Evolutionary conservation across 371 early-diverging fungal genomes (phyloP), one percentile per base, ranked within the genome.

Genomic region (Mucor irregularis): DNA sequence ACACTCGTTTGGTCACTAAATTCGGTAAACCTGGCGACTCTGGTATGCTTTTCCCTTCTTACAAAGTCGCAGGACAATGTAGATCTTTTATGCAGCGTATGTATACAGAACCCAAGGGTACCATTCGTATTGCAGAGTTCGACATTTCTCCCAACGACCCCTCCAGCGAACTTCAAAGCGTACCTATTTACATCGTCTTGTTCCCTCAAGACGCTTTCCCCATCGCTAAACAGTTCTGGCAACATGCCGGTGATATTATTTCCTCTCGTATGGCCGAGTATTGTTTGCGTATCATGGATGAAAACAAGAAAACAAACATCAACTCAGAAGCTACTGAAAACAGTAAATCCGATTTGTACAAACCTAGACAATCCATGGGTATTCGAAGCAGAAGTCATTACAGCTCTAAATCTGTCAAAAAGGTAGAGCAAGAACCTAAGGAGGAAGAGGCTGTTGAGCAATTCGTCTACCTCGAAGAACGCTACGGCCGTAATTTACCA

Each of bases 161-260:
- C 8, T 49, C 58, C 10, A 54, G 39, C 26, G 65, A 64, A 24
- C 46, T 64, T 4, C 72, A 74, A 33, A 26, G 56, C 1, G 77
- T 85, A 26, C 70, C 74, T 5, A 66, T 93, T 13, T 85, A 83
- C 67, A 82, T 88, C 43, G 84, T 92, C 11, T 56, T 95, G 30
- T 92, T 93, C 68, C 89, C 91, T 5, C 67, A 71, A 56, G 83
- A 81, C 6, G 82, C 82, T 29, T 84, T 82, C 39, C 56, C 78
- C 5, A 65, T 90, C 30, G 96, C 91, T 7, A 96, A 95, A 61
- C 86, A 84, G 71, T 95, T 86, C 56, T 97, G 98, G 98, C 97
- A 97, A 69, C 96, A 96, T 65, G 68, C 93, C 2, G 98, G 98
- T 19, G 91, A 91, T 35, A 91, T 88, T 46, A 82, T 97, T 33